Base-by-base conservation (phyloP, 1,139 yeast species). In the Sugiyamaella novakii region DNA sequence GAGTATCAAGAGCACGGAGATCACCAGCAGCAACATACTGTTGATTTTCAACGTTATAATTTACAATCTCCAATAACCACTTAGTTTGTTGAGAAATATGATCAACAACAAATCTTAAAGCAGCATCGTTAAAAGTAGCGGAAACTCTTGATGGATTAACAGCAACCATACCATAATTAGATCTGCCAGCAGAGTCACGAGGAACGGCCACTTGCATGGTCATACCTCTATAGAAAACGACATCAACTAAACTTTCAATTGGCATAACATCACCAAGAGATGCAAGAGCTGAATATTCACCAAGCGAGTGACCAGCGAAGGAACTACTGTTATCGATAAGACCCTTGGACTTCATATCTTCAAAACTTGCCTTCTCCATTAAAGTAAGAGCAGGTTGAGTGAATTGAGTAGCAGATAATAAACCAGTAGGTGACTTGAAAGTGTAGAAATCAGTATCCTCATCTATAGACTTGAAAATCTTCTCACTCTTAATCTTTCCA, bases 131-230 rank as follows among this genome's bases (percentile, higher is more conserved):
- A 75, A 92, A 92, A 10, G 96, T 86, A 52, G 87, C 74, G 53
- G 87, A 82, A 55, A 92, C 86, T 74, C 98, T 84, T 52, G 95
- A 80, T 65, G 99, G 99, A 75, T 94, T 92, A 53, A 92, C 92
- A 46, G 99, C 98, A 76, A 89, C 82, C 99, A 92, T 92, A 77
- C 98, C 98, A 66, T 92, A 92, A 77, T 94, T 92, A 54, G 98
- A 92, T 75, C 98, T 85, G 46, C 99, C 99, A 46, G 74, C 69
- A 52, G 83, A 80, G 72, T 92, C 99, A 75, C 99, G 84, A 66
- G 98, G 98, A 59, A 92, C 99, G 41, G 98, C 98, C 58, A 92
- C 98, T 78, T 92, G 98, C 98, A 92, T 92, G 43, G 99, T 92
- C 98, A 92, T 92, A 80, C 99, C 99, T 78, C 99, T 84, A 80